Base-by-base conservation (phyloP, 352 stramenopile genomes). In the Phytopythium ostracodes region DNA sequence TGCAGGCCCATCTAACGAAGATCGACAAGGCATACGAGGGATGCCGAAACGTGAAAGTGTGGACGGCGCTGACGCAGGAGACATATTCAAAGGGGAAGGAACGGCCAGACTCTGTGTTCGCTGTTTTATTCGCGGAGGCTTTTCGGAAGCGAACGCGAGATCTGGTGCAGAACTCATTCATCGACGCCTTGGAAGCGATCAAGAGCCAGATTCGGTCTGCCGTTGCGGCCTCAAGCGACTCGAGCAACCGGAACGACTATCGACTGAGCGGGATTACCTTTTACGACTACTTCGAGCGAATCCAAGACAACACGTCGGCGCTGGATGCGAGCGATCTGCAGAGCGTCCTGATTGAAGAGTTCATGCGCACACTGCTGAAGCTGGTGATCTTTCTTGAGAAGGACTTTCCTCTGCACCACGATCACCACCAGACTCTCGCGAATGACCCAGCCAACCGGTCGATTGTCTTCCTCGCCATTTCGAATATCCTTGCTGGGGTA, bases 311-410 rank as follows among this genome's bases (percentile, higher is more conserved):
- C 43, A 73, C 84, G 7, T 77, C 70, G 20, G 76, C 76, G 31
- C 53, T 94, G 43, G 71, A 91, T 64, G 78, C 79, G 49, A 89
- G 77, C 58, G 82, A 94, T 47, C 69, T 95, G 33, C 87, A 95
- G 59, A 77, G 70, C 22, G 83, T 96, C 2, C 49, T 96, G 31
- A 77, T 74, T 0, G 84, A 94, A 66, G 87, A 93, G 46, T 91
- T 90, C 56, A 62, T 93, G 63, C 73, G 84, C 15, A 84, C 84
- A 2, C 44, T 96, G 2, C 77, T 93, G n/a, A 82, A 80, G 38
- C 55, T 94, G 22, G 71, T 92, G 18, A 4, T 76, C 6, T 93
- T 94, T 62, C 73, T 94, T n/a, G 86, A 94, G 65, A 56, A 75
- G 15, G 73, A 88, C 27, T 91, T 77, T 60, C 71, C 79, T 22